Conservation (phyloP, 2,329 filamentous ascomycete genomes). For the Fonsecaea pedrosoi region DNA sequence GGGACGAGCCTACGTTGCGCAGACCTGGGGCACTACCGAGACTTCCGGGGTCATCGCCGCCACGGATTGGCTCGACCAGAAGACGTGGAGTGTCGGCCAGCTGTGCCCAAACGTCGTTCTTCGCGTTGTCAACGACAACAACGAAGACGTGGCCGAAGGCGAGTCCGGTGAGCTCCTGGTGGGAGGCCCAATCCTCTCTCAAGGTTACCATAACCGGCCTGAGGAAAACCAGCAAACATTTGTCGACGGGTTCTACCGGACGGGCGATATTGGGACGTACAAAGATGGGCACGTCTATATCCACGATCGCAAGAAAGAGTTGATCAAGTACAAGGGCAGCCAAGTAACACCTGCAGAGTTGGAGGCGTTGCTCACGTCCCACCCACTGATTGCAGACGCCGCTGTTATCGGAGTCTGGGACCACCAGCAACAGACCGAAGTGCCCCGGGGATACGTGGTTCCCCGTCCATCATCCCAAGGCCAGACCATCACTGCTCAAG, state of each 20-base stretch:
- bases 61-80: background rate
- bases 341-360: slow-evolving; percentile 58
- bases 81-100: background rate
- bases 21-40: background rate
- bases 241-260: slow-evolving; percentile 63
- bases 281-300: slow-evolving; percentile 53
- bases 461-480: background rate
- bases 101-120: background rate
- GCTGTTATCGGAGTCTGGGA: slow-evolving; percentile 52
- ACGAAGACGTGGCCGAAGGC: background rate
- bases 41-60: background rate
- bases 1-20: background rate
- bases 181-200: slow-evolving; percentile 44
- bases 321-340: slow-evolving; percentile 63
- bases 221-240: slow-evolving; percentile 39
- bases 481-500: background rate
- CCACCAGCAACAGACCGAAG: background rate
- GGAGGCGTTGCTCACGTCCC: slow-evolving; percentile 52
- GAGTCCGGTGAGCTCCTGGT: background rate
- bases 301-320: slow-evolving; percentile 73
- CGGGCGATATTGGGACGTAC: slow-evolving; percentile 63
- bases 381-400: slow-evolving; percentile 54
- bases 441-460: background rate
- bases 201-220: slow-evolving; percentile 61
- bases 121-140: background rate